Conservation (phyloP, 2,329 filamentous ascomycete genomes). For the Pseudocercospora fuligena region DNA sequence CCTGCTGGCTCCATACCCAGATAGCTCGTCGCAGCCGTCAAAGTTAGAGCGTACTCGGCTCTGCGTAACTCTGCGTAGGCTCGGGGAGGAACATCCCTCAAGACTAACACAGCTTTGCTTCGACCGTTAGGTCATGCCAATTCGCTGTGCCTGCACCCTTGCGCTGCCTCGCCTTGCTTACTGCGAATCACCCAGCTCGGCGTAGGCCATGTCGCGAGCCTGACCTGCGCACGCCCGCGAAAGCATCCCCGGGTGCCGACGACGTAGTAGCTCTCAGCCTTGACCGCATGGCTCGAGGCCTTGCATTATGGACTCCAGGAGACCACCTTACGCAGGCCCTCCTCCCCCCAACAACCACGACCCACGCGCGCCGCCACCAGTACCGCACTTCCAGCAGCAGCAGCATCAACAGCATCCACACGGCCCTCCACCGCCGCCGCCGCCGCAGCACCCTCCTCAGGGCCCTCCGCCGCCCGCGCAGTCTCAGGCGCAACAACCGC, state of each 20-base stretch:
- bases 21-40: constrained; percentile 6
- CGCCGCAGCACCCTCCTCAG: constrained; percentile 16
- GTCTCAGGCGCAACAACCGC: constrained; percentile 19
- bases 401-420: constrained; percentile 17
- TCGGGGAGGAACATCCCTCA: constrained; percentile 11
- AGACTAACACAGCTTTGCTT: neutral
- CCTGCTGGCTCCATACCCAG: constrained; percentile 10
- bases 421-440: constrained; percentile 10
- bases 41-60: constrained; percentile 10
- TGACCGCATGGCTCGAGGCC: constrained; percentile 32
- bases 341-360: constrained; percentile 21
- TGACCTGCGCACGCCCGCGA: constrained; percentile 27
- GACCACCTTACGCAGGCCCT: constrained; percentile 22
- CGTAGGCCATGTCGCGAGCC: constrained; percentile 19
- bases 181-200: constrained; percentile 21
- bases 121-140: constrained; percentile 22
- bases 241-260: constrained; percentile 30
- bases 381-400: constrained; percentile 21
- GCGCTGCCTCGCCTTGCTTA: constrained; percentile 16
- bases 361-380: constrained; percentile 19
- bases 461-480: constrained; percentile 14
- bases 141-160: constrained; percentile 19
- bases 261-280: constrained; percentile 25
- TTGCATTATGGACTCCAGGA: constrained; percentile 33
- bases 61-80: constrained; percentile 2